Evolutionary conservation across 139 green algal genomes (phyloP).

Genomic region (Marvania coccoides): DNA sequence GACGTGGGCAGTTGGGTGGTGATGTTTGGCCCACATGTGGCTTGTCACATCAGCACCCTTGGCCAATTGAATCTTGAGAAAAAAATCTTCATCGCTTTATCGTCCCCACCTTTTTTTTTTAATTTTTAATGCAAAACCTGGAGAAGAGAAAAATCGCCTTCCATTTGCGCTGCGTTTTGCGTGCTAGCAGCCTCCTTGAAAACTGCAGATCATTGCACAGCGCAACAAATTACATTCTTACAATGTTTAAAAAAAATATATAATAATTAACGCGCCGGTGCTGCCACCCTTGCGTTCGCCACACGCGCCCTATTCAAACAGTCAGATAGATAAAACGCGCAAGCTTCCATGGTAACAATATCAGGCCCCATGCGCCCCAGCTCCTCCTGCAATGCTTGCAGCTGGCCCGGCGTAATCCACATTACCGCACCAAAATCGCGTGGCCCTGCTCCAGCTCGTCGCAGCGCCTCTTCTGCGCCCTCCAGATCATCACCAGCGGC

Average conservation of each 20-base stretch:
- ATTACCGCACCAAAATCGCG: not conserved
- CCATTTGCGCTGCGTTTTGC: too few relatives aligned
- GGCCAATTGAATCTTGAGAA: not conserved
- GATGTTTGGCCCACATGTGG: too few relatives aligned
- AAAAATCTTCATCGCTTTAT: not conserved
- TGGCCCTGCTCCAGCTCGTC: not conserved
- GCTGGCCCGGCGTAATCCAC: slow-evolving; percentile 18
- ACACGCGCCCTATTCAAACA: slow-evolving; percentile 14
- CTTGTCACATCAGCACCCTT: not conserved
- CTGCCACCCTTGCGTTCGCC: slow-evolving; percentile 14
- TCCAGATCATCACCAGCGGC: not conserved
- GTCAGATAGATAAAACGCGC: slow-evolving; percentile 16
- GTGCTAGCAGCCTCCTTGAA: too few relatives aligned
- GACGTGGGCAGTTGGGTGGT: too few relatives aligned
- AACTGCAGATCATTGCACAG: not conserved
- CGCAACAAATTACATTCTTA: slow-evolving; percentile 10
- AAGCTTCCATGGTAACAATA: slow-evolving; percentile 2
- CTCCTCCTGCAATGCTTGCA: not conserved
- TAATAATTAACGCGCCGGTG: not conserved
- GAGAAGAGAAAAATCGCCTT: too few relatives aligned
- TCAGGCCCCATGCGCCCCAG: slow-evolving; percentile 11
- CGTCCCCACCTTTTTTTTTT: not conserved
- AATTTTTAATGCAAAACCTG: not conserved
- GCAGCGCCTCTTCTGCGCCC: not conserved
- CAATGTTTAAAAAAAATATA: not conserved